Conservation (phyloP, 1,139 yeast genomes). For the Hansenula sp. region DNA sequence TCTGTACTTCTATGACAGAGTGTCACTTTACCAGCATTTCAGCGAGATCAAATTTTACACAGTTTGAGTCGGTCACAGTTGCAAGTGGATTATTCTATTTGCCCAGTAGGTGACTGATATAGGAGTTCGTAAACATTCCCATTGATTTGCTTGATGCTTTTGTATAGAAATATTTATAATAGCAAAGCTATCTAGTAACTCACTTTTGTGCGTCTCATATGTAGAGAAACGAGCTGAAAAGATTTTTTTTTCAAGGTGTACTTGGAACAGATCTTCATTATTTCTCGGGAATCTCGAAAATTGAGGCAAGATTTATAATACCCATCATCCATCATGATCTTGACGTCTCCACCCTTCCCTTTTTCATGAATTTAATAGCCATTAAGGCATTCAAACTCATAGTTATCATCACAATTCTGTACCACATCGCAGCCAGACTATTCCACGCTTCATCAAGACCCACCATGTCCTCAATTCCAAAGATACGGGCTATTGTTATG, state of each 20-base stretch:
- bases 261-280: too few species aligned
- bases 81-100: constrained; percentile 1
- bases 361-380: too few species aligned
- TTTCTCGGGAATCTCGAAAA: too few species aligned
- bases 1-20: neutral
- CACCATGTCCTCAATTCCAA: constrained; percentile 4
- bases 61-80: constrained; percentile 26
- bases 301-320: too few species aligned
- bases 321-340: neutral
- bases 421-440: neutral
- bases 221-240: too few species aligned
- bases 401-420: neutral
- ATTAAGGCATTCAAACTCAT: neutral
- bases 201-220: neutral
- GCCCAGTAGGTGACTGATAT: constrained; percentile 25
- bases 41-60: constrained; percentile 23
- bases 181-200: neutral
- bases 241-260: neutral
- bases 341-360: too few species aligned
- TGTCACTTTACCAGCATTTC: constrained; percentile 4
- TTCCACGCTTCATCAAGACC: neutral
- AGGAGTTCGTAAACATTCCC: constrained; percentile 22
- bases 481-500: constrained; percentile 31
- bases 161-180: neutral
- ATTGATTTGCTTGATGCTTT: too few species aligned